Conservation (phyloP, 495 filamentous ascomycete genomes). For the Xylona heveae region DNA sequence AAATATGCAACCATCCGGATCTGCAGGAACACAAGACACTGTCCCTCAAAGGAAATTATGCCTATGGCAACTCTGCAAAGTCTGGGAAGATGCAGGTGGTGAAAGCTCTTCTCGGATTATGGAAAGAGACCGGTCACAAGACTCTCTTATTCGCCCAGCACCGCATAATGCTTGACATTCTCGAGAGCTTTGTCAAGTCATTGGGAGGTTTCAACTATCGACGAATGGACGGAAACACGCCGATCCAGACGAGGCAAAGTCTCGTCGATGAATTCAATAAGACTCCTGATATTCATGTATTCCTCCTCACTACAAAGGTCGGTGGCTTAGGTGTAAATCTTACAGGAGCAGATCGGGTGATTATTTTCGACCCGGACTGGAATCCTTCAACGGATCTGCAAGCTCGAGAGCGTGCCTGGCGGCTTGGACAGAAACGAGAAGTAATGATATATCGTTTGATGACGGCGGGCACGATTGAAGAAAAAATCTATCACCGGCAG, state of each 20-base stretch:
- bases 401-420: constrained; percentile 90
- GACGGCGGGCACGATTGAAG: constrained; percentile 94
- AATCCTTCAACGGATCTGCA: constrained; percentile 88
- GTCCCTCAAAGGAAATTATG: constrained; percentile 34
- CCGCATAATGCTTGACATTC: constrained; percentile 79
- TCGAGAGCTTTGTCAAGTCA: constrained; percentile 52
- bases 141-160: constrained; percentile 81
- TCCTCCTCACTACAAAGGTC: constrained; percentile 85
- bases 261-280: constrained; percentile 87
- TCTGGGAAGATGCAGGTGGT: constrained; percentile 94
- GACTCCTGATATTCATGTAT: constrained; percentile 56
- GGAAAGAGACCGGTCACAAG: constrained; percentile 77
- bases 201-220: constrained; percentile 53
- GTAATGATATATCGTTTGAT: constrained; percentile 89
- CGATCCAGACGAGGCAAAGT: constrained; percentile 57
- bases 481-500: constrained; percentile 97
- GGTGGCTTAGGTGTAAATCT: constrained; percentile 86
- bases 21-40: constrained; percentile 43
- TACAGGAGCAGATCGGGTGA: constrained; percentile 84
- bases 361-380: constrained; percentile 97
- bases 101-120: constrained; percentile 60
- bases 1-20: constrained; percentile 96
- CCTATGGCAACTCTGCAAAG: constrained; percentile 50
- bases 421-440: constrained; percentile 80
- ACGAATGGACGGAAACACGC: constrained; percentile 84